Base-by-base conservation (phyloP, 129 eudicot genomes). In the Pulicaria dysenterica region DNA sequence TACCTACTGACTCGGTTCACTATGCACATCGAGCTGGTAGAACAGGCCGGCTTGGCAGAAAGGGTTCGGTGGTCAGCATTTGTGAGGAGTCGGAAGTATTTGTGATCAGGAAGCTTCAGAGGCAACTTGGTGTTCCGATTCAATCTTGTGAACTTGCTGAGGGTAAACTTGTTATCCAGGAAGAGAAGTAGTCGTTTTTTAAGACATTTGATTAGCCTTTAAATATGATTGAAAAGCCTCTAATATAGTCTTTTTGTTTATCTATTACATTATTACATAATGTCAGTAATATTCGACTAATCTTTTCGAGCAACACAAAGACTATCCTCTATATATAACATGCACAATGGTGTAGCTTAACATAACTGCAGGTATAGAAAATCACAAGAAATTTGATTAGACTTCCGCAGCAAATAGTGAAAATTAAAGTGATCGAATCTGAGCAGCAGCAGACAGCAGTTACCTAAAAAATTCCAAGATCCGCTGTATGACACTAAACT, bases 1-100 rank as follows among this genome's bases (percentile, higher is more conserved):
- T 93, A 58, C 98, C 98, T 7, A 93, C 98, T 8, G 98, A 92
- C 82, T 81, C 95, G 7, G 81, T 76, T 80, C 98, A 92, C 78
- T 92, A 89, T 59, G 96, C 96, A 6, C 96, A 92, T 71, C 95
- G 95, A 50, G 98, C 98, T 36, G 98, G 98, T 38, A 70, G 98
- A 69, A 85, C 98, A 4, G 98, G 98, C 12, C 83, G 96, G 11
- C 92, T 93, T 62, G 98, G 98, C 3, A 76, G 98, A 70, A 89
- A 80, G 79, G 98, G 96, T 42, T 84, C 81, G 36, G 98, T 93
- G 67, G 89, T 93, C 19, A 87, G 80, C 47, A 82, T 91, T 60
- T 91, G 97, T 57, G 97, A 91, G 87, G 92, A 88, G 70, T 76
- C 85, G 0, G 96, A 91, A 74, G 86, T 86, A 38, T 91, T 91